A percentile compares a stretch with the other conserved stretches of the same genome.
Conservation (phyloP, 2,329 filamentous ascomycete genomes). For the Hypoxylon sp. region DNA sequence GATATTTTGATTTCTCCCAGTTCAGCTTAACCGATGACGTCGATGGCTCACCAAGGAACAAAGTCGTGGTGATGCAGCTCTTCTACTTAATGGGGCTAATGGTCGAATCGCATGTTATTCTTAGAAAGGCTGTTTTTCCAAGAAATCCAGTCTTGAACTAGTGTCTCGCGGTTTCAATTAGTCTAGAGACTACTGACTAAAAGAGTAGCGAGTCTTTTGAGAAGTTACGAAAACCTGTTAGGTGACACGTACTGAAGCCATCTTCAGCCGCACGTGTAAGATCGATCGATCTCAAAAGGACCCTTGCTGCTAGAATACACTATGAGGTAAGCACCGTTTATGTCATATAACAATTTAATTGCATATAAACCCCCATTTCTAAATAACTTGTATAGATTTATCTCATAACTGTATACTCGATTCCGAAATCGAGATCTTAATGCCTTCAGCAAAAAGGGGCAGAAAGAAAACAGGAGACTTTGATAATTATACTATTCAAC, state of each 20-base stretch:
- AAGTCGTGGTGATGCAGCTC: constrained; percentile 22
- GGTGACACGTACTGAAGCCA: neutral
- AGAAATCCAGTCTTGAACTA: constrained; percentile 10
- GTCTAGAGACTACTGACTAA: neutral
- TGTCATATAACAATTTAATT: neutral
- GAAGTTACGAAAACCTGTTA: constrained; percentile 30
- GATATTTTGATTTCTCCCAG: constrained; percentile 8
- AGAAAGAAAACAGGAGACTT: neutral
- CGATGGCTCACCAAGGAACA: constrained; percentile 33
- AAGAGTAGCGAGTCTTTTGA: neutral
- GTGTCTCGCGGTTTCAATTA: neutral
- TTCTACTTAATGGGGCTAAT: too few species aligned
- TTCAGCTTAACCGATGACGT: constrained; percentile 38
- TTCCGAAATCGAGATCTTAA: neutral
- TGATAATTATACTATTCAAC: neutral
- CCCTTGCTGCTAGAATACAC: neutral
- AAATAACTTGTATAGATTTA: neutral
- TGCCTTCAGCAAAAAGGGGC: too few species aligned
- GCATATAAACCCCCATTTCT: neutral
- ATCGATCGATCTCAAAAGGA: neutral
- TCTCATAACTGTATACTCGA: neutral
- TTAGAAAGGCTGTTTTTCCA: constrained; percentile 30
- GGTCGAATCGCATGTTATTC: too few species aligned
- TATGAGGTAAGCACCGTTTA: too few species aligned
- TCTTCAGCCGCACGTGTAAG: constrained; percentile 24